These are phyloP conservation scores for Paramecium sonneborni DNA, from an alignment of 73 alveolate species.

Conservation along the genomic window DNA sequence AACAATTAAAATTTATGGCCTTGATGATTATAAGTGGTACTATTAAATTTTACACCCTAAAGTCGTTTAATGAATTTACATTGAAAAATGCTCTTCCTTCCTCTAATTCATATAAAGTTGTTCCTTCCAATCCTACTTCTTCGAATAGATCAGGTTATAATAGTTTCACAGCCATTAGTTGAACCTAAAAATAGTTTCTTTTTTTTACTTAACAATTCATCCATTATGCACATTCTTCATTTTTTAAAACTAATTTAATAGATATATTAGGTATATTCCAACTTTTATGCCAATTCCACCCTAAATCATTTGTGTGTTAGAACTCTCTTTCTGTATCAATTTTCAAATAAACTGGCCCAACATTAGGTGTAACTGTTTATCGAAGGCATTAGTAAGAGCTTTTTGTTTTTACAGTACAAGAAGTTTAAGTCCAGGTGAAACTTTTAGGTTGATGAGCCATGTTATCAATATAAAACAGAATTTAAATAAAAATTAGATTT, in stretches of 20 bases:
- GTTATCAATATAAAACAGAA: neutral
- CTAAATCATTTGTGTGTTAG: constrained; percentile 53
- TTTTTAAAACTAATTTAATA: neutral
- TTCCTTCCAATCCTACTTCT: constrained; percentile 62
- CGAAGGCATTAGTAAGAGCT: neutral
- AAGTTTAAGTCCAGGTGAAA: neutral
- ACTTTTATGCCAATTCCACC: constrained; percentile 79
- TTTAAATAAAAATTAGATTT: neutral
- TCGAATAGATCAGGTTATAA: constrained; percentile 7
- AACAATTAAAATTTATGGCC: constrained; percentile 31
- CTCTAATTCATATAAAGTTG: constrained; percentile 8
- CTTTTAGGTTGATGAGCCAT: neutral
- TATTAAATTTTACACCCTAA: constrained; percentile 60
- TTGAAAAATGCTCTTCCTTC: constrained; percentile 61
- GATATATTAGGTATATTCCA: constrained; percentile 79
- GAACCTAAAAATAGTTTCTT: neutral
- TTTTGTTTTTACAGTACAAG: neutral
- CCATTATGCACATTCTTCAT: neutral
- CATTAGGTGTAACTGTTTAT: neutral
- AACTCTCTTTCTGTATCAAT: constrained; percentile 75
- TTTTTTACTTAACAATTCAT: constrained; percentile 50
- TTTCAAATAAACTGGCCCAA: constrained; percentile 34
- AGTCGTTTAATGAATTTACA: constrained; percentile 19
- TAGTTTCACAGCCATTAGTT: neutral
- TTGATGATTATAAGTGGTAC: constrained; percentile 50